Percentiles rank a stretch among this genome's conserved stretches.
These are phyloP conservation scores for Besnoitia besnoiti DNA, from an alignment of 169 alveolate genomes.

Conservation along the genomic window DNA sequence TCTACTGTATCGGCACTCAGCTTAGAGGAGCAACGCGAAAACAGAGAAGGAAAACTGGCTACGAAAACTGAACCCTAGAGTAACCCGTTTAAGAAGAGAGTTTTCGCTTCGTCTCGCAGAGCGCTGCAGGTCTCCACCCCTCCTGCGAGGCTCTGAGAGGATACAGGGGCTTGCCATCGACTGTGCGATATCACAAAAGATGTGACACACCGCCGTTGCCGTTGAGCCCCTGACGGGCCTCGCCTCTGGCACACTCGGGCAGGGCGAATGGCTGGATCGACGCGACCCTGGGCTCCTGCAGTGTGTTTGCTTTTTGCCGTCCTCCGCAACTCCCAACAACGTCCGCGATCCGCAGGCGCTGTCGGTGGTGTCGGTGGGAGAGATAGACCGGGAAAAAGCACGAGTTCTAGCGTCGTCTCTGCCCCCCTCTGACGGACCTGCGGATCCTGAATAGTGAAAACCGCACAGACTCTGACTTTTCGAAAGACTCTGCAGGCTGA, in stretches of 20 bases:
- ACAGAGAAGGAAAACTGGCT: too few relatives aligned
- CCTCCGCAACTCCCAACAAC: background rate
- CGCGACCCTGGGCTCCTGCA: background rate
- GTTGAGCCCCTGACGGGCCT: background rate
- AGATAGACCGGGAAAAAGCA: background rate
- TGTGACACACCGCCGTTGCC: background rate
- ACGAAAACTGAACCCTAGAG: too few relatives aligned
- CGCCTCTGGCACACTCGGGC: background rate
- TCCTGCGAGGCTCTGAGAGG: too few relatives aligned
- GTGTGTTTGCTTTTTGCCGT: background rate
- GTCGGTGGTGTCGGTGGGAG: background rate
- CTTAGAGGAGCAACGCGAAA: too few relatives aligned
- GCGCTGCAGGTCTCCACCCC: too few relatives aligned
- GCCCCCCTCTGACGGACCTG: background rate
- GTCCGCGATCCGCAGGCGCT: background rate
- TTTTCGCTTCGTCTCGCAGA: too few relatives aligned
- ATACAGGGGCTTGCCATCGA: too few relatives aligned
- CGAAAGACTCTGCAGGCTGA: background rate
- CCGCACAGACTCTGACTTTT: background rate
- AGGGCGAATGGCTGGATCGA: conserved; percentile 1
- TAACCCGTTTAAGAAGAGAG: too few relatives aligned
- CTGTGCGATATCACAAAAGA: too few relatives aligned
- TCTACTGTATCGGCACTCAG: too few relatives aligned
- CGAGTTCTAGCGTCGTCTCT: background rate
- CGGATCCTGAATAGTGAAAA: background rate